Evolutionary conservation across 1,284 basidiomycete genomes (phyloP).

Genomic region (Flammula alnicola): DNA sequence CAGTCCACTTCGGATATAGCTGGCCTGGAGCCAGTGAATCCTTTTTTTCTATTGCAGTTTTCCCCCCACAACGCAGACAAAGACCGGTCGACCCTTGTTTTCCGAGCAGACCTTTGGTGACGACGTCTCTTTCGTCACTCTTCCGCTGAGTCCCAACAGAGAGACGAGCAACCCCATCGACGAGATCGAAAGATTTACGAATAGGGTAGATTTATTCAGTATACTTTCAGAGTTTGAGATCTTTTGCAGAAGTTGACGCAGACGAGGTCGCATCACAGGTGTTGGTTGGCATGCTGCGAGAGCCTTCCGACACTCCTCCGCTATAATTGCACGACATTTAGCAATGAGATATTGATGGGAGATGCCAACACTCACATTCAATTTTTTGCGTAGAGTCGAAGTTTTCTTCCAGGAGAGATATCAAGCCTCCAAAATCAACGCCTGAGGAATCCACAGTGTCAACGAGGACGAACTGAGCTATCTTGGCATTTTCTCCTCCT

Average conservation of each 20-base stretch:
- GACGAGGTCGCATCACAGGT: constrained; percentile 41
- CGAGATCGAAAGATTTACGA: constrained; percentile 70
- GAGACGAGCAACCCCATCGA: constrained; percentile 56
- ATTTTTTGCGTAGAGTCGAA: constrained; percentile 36
- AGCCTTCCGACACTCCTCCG: constrained; percentile 50
- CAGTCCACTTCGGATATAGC: constrained; percentile 52
- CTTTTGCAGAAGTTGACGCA: constrained; percentile 49
- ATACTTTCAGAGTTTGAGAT: constrained; percentile 48
- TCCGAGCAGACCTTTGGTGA: constrained; percentile 59
- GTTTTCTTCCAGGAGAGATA: constrained; percentile 46
- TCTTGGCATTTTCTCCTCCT: constrained; percentile 60
- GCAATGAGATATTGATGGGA: not conserved
- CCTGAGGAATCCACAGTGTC: constrained; percentile 68
- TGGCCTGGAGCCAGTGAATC: constrained; percentile 33
- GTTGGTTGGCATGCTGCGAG: constrained; percentile 61
- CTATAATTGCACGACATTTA: constrained; percentile 35
- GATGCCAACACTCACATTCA: constrained; percentile 31
- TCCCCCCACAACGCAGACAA: constrained; percentile 68
- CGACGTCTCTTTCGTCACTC: constrained; percentile 57
- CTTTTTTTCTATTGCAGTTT: constrained; percentile 47
- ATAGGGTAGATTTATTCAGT: constrained; percentile 66
- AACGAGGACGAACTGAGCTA: constrained; percentile 63
- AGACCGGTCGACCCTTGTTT: constrained; percentile 40
- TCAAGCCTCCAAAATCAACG: constrained; percentile 57
- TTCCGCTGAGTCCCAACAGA: constrained; percentile 42